A percentile compares a stretch with the other conserved stretches of the same genome.
phyloP scores from a whole-genome alignment of 805 yeast genomes.

The Candida ovalis region DNA sequence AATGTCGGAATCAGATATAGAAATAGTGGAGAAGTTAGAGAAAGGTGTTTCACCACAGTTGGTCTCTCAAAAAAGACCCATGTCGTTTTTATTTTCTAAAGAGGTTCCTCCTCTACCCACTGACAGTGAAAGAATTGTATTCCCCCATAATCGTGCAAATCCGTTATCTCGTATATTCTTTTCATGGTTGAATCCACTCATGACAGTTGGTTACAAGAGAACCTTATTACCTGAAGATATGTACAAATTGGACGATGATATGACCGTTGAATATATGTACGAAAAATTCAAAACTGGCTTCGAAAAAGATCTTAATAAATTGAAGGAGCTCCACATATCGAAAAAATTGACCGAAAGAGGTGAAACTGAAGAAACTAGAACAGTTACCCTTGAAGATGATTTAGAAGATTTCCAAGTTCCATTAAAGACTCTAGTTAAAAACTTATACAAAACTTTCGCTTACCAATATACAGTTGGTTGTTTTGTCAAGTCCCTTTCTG shows the following conservation, averaged over 20 bases:
- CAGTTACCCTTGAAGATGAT: constrained; percentile 17
- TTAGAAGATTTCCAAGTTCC: constrained; percentile 26
- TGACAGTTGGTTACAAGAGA: constrained; percentile 67
- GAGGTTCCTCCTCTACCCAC: constrained; percentile 48
- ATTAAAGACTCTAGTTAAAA: constrained; percentile 24
- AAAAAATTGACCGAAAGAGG: constrained; percentile 28
- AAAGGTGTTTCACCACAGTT: constrained; percentile 3
- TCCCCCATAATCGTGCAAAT: constrained; percentile 44
- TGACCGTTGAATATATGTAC: constrained; percentile 40
- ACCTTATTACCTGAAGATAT: constrained; percentile 65
- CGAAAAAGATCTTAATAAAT: constrained; percentile 29
- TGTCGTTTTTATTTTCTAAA: constrained; percentile 47
- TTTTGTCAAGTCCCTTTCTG: constrained; percentile 40
- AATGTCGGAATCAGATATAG: background rate
- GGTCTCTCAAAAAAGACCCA: constrained; percentile 40
- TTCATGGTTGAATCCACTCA: constrained; percentile 65
- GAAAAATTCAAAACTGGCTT: constrained; percentile 34
- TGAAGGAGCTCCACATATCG: constrained; percentile 24
- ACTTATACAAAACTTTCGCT: constrained; percentile 48
- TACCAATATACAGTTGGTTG: constrained; percentile 40
- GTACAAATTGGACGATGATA: constrained; percentile 40
- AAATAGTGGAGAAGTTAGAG: constrained; percentile 2
- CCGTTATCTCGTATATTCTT: constrained; percentile 45
- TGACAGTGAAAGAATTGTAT: constrained; percentile 46
- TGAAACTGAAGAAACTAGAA: constrained; percentile 18